A percentile compares a stretch with the other conserved stretches of the same genome.
These are phyloP conservation scores for Populus alba DNA, from an alignment of 345 rosid genomes.

Conservation along the genomic window DNA sequence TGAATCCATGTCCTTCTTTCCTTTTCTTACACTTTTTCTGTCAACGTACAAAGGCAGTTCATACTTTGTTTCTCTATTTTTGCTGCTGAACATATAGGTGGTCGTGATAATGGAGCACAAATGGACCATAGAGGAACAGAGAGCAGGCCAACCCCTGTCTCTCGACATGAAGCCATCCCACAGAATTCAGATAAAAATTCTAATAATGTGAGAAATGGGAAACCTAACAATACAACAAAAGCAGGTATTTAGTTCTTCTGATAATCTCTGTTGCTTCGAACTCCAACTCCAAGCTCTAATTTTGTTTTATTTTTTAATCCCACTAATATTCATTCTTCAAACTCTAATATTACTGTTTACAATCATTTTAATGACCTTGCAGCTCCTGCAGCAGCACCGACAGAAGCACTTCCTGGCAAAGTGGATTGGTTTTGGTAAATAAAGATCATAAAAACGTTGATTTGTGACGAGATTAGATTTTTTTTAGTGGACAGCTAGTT, in stretches of 20 bases:
- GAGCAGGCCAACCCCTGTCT: slow-evolving; percentile 34
- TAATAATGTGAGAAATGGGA: slow-evolving; percentile 23
- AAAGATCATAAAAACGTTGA: slow-evolving; percentile 1
- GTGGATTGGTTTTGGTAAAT: slow-evolving; percentile 61
- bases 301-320: not conserved
- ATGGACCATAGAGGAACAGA: slow-evolving; percentile 25
- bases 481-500: not conserved
- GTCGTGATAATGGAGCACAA: slow-evolving; percentile 16
- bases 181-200: slow-evolving; percentile 23
- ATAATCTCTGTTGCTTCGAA: not conserved
- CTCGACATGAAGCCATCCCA: slow-evolving; percentile 13
- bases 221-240: slow-evolving; percentile 26
- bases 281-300: not conserved
- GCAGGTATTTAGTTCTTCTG: slow-evolving; percentile 27
- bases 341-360: not conserved
- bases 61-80: not conserved
- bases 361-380: slow-evolving; percentile 18
- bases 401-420: slow-evolving; percentile 41
- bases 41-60: not conserved
- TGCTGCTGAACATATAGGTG: slow-evolving; percentile 15
- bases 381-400: slow-evolving; percentile 19
- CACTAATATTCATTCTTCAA: not conserved
- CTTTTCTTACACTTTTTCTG: not conserved
- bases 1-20: not conserved
- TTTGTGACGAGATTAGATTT: not conserved